Base-by-base conservation (phyloP, 2,329 filamentous ascomycete genomes). In the Coniochaeta sp. region DNA sequence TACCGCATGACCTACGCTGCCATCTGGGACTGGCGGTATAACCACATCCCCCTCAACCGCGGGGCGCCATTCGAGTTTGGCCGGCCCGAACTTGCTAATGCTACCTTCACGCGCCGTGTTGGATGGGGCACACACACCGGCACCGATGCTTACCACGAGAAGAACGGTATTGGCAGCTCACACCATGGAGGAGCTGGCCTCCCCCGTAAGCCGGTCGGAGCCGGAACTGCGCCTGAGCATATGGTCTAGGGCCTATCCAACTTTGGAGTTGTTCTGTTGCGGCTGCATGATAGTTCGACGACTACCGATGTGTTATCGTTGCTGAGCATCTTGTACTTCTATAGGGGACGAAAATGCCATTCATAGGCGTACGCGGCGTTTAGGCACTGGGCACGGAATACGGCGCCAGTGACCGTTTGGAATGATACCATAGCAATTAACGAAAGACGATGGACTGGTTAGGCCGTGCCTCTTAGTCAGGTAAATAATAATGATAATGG, bases 1-100 rank as follows among this genome's bases (percentile, higher is more conserved):
- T 90, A 89, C 69, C 77, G 88, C 59, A 88, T 88, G 85, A 80
- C 83, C 2, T 90, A 88, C 65, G 85, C 86, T 0, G 76, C 81
- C 9, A 76, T 89, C 57, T 90, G 85, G 84, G 86, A 90, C 70
- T 89, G 84, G 77, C 75, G 86, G 28, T 87, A 69, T 64, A 83
- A 83, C 68, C 87, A 89, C 68, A 81, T 89, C 34, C 86, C 87
- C 19, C 77, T 89, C 5, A 81, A 84, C 65, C 80, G 86, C 22
- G 76, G 79, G 47, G 73, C 78, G 22, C 77, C 84, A 0, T 87
- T 86, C 67, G 24, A 75, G 24, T 86, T 84, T 62, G 75, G 65
- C 9, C 42, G 65, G n/a, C 74, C 73, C 4, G 79, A 81, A 55
- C 78, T 87, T 56, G 77, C 79, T 59, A 75, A 83, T 59, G 78